Evolutionary conservation across 371 early-diverging fungal species (phyloP), one percentile per base, ranked within the genome.

Genomic region (Lichtheimia hyalospora): DNA sequence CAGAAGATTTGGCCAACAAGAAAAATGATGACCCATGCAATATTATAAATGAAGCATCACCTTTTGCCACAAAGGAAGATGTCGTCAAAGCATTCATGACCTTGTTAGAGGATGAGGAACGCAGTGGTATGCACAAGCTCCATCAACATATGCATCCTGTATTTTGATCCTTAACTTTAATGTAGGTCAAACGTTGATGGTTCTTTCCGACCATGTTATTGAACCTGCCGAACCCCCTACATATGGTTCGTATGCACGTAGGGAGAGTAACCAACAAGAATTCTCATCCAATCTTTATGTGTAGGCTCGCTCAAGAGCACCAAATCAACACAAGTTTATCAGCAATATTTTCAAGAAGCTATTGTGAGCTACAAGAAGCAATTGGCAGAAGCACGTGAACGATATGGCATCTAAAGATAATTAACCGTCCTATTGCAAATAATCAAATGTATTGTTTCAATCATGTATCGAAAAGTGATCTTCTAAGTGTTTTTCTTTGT

Each of bases 41-140:
- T 3, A 28, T 7, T 5, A 14, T 10, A 1, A 14, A 20, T 5
- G 21, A 21, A 5, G 1, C 12, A 5, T 8, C 43, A 0, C 51
- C 54, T 13, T 58, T 60, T 34, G 70, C 79, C 5, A 70, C 73
- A 7, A 73, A 82, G 23, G 61, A 65, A 3, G 58, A 61, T 3
- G 82, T 82, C n/a, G 74, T 81, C 50, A 74, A 81, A 42, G 83
- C 85, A 2, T 76, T 83, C 44, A 63, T 80, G 52, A 41, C 46
- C 8, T 70, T 68, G 13, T 74, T 82, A 44, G 71, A 77, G 58
- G 79, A 81, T 49, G 74, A 74, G n/a, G 50, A 27, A 7, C 27
- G 27, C 27, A 27, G 5, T 3, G 27, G 27, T 27, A 27, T 27
- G 27, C 7, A 27, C 27, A 27, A 27, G 7, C 7, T 3, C 7